Evolutionary conservation across 2,329 filamentous ascomycete species (phyloP).

Genomic region (Hypoxylon sp.): DNA sequence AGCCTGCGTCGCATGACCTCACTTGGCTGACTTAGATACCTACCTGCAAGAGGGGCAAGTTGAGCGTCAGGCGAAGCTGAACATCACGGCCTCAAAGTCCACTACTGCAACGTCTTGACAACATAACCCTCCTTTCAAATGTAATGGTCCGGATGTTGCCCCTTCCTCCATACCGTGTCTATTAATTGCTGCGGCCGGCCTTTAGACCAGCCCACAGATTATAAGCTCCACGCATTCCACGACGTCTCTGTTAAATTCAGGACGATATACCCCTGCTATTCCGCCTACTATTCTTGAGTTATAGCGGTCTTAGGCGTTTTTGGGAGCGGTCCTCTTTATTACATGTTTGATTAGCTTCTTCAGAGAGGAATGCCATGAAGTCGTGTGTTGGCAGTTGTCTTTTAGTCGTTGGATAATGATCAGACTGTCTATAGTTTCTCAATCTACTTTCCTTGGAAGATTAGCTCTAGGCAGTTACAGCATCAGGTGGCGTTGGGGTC

Average conservation of each 20-base stretch:
- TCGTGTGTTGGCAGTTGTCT: neutral
- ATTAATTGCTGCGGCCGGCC: conserved; percentile 14
- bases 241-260: conserved; percentile 34
- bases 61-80: too few relatives aligned
- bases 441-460: neutral
- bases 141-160: too few relatives aligned
- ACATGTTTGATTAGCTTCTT: neutral
- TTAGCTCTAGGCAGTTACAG: neutral
- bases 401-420: neutral
- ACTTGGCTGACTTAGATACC: neutral
- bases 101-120: too few relatives aligned
- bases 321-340: conserved; percentile 2
- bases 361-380: conserved; percentile 1
- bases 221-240: neutral
- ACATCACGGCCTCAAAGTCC: too few relatives aligned
- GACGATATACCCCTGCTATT: conserved; percentile 38
- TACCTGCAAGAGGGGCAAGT: too few relatives aligned
- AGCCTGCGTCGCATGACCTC: neutral
- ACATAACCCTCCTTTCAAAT: neutral
- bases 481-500: neutral
- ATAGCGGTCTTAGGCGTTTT: conserved; percentile 31
- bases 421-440: neutral
- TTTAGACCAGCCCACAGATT: neutral
- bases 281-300: conserved; percentile 26
- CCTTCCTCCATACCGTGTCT: too few relatives aligned